Conservation (phyloP, 345 rosid species). For the Trapa incisa region DNA sequence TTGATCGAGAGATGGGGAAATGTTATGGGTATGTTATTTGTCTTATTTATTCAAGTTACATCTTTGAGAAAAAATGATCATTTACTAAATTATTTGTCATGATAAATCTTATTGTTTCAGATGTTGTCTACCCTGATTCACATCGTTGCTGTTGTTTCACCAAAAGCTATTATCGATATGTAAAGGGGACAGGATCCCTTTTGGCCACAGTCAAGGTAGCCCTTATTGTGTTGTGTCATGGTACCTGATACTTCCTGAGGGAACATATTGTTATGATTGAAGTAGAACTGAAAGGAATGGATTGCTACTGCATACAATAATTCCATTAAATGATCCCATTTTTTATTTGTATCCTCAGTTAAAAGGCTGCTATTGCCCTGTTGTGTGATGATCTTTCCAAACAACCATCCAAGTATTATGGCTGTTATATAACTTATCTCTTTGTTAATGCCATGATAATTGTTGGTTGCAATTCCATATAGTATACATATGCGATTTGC, state of each 20-base stretch:
- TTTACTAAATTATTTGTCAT: neutral
- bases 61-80: neutral
- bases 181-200: conserved; percentile 91
- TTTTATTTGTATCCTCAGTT: neutral
- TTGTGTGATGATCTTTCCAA: neutral
- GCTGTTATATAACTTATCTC: neutral
- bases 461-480: neutral
- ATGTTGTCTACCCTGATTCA: conserved; percentile 85
- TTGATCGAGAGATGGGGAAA: conserved; percentile 91
- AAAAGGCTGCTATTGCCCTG: neutral
- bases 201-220: conserved; percentile 71
- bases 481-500: neutral
- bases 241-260: neutral
- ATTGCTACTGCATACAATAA: neutral
- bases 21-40: conserved; percentile 79
- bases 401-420: neutral
- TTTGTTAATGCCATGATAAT: neutral
- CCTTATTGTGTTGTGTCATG: conserved; percentile 7
- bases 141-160: conserved; percentile 92
- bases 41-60: conserved; percentile 3
- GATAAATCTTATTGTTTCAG: conserved; percentile 24
- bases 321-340: neutral
- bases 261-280: neutral
- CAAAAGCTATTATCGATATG: conserved; percentile 83
- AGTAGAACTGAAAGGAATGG: neutral